Percentiles rank a stretch among this genome's conserved stretches.
These are phyloP conservation scores for Claviceps quebecensis DNA, from an alignment of 2,329 filamentous ascomycete species.

Conservation along the genomic window DNA sequence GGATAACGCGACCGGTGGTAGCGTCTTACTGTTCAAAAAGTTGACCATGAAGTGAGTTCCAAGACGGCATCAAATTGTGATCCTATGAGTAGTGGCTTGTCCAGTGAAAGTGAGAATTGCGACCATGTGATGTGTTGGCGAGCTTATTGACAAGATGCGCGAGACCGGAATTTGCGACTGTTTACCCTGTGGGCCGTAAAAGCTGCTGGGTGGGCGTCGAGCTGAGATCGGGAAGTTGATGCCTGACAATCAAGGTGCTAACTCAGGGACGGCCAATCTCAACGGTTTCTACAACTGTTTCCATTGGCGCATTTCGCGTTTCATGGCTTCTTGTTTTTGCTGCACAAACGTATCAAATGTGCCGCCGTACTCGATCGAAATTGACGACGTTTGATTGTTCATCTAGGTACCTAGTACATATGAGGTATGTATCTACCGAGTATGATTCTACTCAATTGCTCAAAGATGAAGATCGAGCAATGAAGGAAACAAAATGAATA, in stretches of 20 bases:
- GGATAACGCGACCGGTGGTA: neutral
- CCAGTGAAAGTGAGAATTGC: constrained; percentile 19
- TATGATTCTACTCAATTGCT: too few species aligned
- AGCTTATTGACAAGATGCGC: constrained; percentile 13
- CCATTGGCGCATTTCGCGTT: neutral
- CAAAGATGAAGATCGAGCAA: too few species aligned
- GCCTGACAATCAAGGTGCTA: constrained; percentile 11
- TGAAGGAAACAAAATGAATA: too few species aligned
- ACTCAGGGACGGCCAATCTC: neutral
- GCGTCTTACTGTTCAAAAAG: constrained; percentile 2
- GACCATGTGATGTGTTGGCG: constrained; percentile 19
- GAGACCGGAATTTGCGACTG: constrained; percentile 4
- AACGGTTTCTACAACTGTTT: neutral
- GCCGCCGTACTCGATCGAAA: neutral
- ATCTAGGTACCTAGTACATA: neutral
- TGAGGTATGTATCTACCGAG: too few species aligned
- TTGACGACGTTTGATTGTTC: neutral
- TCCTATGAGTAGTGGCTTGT: constrained; percentile 15
- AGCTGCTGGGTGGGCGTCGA: constrained; percentile 5
- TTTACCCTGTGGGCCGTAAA: constrained; percentile 11
- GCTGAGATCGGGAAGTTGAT: neutral
- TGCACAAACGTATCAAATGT: too few species aligned
- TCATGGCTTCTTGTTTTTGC: too few species aligned
- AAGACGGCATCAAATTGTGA: constrained; percentile 13
- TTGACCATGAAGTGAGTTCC: constrained; percentile 4